Evolutionary conservation across 805 yeast species (phyloP).

Genomic region (Candida ortonii): DNA sequence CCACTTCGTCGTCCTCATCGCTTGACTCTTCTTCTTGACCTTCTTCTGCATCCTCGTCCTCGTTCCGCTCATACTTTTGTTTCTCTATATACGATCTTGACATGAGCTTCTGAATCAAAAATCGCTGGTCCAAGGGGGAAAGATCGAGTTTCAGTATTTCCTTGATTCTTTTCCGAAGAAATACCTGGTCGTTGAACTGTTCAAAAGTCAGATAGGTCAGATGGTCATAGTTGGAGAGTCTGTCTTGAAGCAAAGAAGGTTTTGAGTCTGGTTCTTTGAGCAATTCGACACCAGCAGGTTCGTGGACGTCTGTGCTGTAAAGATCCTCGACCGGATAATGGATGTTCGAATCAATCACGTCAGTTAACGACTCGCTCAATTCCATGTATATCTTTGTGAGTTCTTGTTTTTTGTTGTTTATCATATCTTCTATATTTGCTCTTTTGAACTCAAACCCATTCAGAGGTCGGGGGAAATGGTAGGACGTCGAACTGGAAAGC

Average conservation of each 20-base stretch:
- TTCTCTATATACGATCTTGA: slow-evolving; percentile 62
- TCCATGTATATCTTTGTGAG: slow-evolving; percentile 25
- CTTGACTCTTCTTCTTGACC: slow-evolving; percentile 18
- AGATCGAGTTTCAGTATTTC: slow-evolving; percentile 41
- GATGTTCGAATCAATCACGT: slow-evolving; percentile 45
- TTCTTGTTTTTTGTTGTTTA: slow-evolving; percentile 17
- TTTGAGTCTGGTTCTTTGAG: slow-evolving; percentile 13
- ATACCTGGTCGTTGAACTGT: slow-evolving; percentile 33
- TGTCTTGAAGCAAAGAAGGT: slow-evolving; percentile 10
- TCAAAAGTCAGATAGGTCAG: slow-evolving; percentile 32
- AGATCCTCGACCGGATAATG: slow-evolving; percentile 50
- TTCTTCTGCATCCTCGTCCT: slow-evolving; percentile 11
- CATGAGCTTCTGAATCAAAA: slow-evolving; percentile 61
- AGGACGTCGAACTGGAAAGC: slow-evolving; percentile 25
- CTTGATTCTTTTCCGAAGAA: slow-evolving; percentile 49
- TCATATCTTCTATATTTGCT: slow-evolving; percentile 13
- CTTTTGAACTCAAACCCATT: slow-evolving; percentile 26
- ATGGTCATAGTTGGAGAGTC: slow-evolving; percentile 23
- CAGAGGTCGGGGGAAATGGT: too few species aligned
- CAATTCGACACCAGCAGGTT: slow-evolving; percentile 20
- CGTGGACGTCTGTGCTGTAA: slow-evolving; percentile 20
- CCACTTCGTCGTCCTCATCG: slow-evolving; percentile 35
- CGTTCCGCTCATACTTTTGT: slow-evolving; percentile 25
- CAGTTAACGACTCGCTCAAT: slow-evolving; percentile 32
- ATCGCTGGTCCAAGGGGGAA: slow-evolving; percentile 43